A percentile compares a stretch with the other conserved stretches of the same genome.
phyloP scores from a whole-genome alignment of 371 early-diverging fungal species.

The Haplosporangium sp. region DNA sequence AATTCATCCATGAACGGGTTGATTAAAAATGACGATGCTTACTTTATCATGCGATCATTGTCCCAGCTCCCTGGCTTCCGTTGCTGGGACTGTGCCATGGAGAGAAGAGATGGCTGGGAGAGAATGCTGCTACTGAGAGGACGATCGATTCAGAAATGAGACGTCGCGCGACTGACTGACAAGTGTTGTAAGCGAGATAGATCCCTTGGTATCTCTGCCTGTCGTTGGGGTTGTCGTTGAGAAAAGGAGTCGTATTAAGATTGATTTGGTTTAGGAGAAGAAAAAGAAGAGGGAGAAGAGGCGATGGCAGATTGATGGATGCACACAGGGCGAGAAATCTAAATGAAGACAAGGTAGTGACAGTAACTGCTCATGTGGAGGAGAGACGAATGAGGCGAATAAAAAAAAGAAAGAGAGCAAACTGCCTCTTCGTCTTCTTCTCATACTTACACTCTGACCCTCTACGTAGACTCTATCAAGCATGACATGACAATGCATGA shows the following conservation, averaged over 20 bases:
- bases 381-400: background rate
- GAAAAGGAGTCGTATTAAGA: background rate
- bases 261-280: background rate
- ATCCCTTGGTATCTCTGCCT: too few species aligned
- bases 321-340: background rate
- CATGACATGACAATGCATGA: too few species aligned
- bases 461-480: too few species aligned
- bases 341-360: background rate
- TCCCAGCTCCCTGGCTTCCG: slow-evolving; percentile 46
- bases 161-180: background rate
- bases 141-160: slow-evolving; percentile 3
- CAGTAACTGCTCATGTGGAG: too few species aligned
- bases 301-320: background rate
- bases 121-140: slow-evolving; percentile 30
- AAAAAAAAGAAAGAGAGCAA: slow-evolving; percentile 2
- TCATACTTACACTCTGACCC: too few species aligned
- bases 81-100: slow-evolving; percentile 56
- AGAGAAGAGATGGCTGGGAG: slow-evolving; percentile 30
- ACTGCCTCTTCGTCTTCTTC: too few species aligned
- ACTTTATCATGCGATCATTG: slow-evolving; percentile 54
- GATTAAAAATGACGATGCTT: slow-evolving; percentile 5
- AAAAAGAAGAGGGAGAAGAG: background rate
- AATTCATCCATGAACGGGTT: background rate
- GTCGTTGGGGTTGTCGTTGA: background rate
- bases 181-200: too few species aligned